Percentiles rank a stretch among this genome's conserved stretches.
Conservation (phyloP, 768 basidiomycete species). For the Hebeloma cylindrosporum region DNA sequence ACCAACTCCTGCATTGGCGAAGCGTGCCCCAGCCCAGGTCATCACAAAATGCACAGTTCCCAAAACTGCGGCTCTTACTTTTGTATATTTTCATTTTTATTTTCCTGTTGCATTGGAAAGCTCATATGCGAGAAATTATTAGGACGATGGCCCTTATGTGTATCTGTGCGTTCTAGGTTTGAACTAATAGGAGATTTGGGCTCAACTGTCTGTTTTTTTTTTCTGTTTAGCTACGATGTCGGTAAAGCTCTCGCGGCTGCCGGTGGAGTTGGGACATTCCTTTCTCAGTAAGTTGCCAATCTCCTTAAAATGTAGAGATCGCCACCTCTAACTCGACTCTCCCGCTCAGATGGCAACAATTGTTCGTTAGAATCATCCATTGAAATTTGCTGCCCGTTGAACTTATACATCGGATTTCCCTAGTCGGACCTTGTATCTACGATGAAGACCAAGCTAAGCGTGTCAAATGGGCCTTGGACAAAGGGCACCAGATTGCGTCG, state of each 20-base stretch:
- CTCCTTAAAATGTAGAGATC: slow-evolving; percentile 39
- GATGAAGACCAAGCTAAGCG: slow-evolving; percentile 29
- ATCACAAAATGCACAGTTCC: slow-evolving; percentile 35
- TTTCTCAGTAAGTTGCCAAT: slow-evolving; percentile 38
- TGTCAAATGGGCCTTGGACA: slow-evolving; percentile 36
- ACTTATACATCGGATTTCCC: neutral
- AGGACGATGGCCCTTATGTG: slow-evolving; percentile 46
- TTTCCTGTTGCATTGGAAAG: neutral
- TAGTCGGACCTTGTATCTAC: slow-evolving; percentile 38
- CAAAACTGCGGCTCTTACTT: slow-evolving; percentile 41
- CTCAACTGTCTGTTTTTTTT: neutral
- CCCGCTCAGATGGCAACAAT: slow-evolving; percentile 38
- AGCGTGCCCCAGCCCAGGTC: slow-evolving; percentile 30
- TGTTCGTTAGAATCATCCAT: slow-evolving; percentile 22
- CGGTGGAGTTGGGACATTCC: slow-evolving; percentile 42
- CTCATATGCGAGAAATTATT: neutral
- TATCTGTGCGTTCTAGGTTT: slow-evolving; percentile 30
- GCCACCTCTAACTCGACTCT: neutral
- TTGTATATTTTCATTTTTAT: slow-evolving; percentile 27
- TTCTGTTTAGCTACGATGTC: slow-evolving; percentile 31
- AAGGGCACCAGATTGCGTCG: slow-evolving; percentile 44
- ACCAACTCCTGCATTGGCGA: slow-evolving; percentile 1
- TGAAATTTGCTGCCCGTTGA: neutral
- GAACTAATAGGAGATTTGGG: neutral
- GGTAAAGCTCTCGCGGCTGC: slow-evolving; percentile 31